A percentile compares a stretch with the other conserved stretches of the same genome.
These are phyloP conservation scores for Phytopythium cucurbitacearum DNA, from an alignment of 352 stramenopile species.

Conservation along the genomic window DNA sequence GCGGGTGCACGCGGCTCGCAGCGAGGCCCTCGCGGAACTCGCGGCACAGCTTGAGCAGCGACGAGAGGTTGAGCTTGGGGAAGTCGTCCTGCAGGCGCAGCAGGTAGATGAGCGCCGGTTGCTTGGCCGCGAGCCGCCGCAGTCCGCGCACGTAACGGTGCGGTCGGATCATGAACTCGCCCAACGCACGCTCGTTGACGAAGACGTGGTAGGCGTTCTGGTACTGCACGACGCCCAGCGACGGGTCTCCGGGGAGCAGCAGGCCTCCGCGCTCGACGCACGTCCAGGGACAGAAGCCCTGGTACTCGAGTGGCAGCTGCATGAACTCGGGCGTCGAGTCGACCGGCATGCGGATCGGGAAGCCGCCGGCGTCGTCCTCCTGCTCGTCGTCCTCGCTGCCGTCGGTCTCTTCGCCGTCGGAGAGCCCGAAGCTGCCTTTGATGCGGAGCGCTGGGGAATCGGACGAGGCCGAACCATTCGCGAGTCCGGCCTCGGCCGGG, in stretches of 20 bases:
- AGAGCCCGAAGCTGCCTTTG: conserved; percentile 19
- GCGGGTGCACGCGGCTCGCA: conserved; percentile 40
- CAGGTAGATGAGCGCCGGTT: conserved; percentile 91
- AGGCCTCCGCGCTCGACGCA: conserved; percentile 84
- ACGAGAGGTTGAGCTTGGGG: conserved; percentile 63
- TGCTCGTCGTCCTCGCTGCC: conserved; percentile 42
- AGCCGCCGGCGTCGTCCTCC: conserved; percentile 17
- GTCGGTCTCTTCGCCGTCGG: conserved; percentile 12
- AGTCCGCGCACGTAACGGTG: conserved; percentile 73
- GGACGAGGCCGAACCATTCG: conserved; percentile 2
- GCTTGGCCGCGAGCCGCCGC: conserved; percentile 53
- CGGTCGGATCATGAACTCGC: conserved; percentile 88
- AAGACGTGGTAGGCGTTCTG: conserved; percentile 91
- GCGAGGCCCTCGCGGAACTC: conserved; percentile 31
- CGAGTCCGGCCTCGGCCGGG: conserved; percentile 31
- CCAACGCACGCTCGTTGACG: conserved; percentile 84
- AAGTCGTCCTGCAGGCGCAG: conserved; percentile 86
- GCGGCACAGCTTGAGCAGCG: conserved; percentile 63
- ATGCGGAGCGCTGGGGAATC: conserved; percentile 18
- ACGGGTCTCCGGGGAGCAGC: conserved; percentile 89
- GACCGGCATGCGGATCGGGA: conserved; percentile 84
- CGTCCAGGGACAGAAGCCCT: conserved; percentile 93
- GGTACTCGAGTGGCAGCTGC: conserved; percentile 91
- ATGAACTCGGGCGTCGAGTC: conserved; percentile 93
- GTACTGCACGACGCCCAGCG: conserved; percentile 89